Evolutionary conservation across 2,329 filamentous ascomycete genomes (phyloP).

Genomic region (Fusarium floridanum): DNA sequence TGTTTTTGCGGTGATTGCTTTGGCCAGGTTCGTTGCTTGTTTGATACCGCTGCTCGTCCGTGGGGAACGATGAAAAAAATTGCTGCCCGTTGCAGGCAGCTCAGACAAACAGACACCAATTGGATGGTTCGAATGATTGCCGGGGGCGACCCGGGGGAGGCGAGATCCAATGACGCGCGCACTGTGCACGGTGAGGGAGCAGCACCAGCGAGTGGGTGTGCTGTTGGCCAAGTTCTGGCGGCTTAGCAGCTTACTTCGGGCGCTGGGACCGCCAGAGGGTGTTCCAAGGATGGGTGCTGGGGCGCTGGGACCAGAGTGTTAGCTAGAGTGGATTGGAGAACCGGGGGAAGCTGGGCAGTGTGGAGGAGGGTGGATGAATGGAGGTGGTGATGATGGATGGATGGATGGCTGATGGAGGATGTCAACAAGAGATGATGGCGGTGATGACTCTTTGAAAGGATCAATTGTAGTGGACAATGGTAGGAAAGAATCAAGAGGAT

Average conservation of each 20-base stretch:
- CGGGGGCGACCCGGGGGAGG: conserved; percentile 38
- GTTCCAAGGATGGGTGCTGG: conserved; percentile 18
- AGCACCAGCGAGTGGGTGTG: conserved; percentile 22
- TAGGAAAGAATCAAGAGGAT: neutral
- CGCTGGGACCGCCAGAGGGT: conserved; percentile 34
- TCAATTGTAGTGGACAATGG: conserved; percentile 15
- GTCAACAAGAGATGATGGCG: conserved; percentile 23
- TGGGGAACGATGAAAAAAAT: conserved; percentile 21
- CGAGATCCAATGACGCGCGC: conserved; percentile 41
- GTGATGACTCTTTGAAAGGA: conserved; percentile 18
- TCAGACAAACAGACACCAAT: conserved; percentile 33
- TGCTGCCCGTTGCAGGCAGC: conserved; percentile 17
- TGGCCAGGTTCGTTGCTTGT: conserved; percentile 24
- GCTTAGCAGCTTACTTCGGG: conserved; percentile 25
- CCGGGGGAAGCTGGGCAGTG: conserved; percentile 29
- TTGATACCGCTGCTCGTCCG: conserved; percentile 14
- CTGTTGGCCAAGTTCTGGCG: conserved; percentile 19
- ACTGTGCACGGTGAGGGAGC: conserved; percentile 30
- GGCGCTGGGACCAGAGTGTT: conserved; percentile 22
- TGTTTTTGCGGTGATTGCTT: conserved; percentile 13
- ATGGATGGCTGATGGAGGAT: conserved; percentile 22
- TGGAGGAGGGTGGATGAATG: conserved; percentile 38
- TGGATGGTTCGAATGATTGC: conserved; percentile 31
- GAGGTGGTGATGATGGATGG: conserved; percentile 38
- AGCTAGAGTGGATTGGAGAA: conserved; percentile 31